Evolutionary conservation across 2,329 filamentous ascomycete species (phyloP).

Genomic region (Ambrosiella beaveri): DNA sequence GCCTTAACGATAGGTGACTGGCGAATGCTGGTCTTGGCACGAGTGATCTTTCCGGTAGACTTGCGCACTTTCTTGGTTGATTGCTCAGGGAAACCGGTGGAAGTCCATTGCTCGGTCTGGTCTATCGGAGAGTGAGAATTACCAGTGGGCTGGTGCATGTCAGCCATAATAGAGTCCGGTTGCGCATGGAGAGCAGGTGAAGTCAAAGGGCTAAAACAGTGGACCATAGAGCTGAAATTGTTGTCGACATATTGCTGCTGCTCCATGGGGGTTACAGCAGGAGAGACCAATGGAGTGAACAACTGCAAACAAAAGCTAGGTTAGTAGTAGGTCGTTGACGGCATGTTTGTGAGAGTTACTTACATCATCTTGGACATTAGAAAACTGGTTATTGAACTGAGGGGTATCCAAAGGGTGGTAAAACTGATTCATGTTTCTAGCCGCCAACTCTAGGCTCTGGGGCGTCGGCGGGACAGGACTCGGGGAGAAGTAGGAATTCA

Average conservation of each 20-base stretch:
- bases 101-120: conserved; percentile 24
- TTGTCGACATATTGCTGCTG: conserved; percentile 42
- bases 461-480: conserved; percentile 58
- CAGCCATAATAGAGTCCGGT: conserved; percentile 29
- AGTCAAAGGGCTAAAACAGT: conserved; percentile 70
- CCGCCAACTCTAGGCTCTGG: conserved; percentile 62
- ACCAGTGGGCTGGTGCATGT: conserved; percentile 28
- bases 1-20: conserved; percentile 60
- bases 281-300: conserved; percentile 69
- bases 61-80: conserved; percentile 33
- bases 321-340: background rate
- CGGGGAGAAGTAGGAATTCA: conserved; percentile 35
- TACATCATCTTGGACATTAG: conserved; percentile 47
- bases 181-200: conserved; percentile 67
- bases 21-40: conserved; percentile 35
- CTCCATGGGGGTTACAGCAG: conserved; percentile 68
- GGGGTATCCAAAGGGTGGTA: conserved; percentile 40
- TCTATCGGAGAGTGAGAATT: conserved; percentile 39
- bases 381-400: conserved; percentile 42
- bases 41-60: conserved; percentile 33
- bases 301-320: conserved; percentile 28
- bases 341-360: background rate
- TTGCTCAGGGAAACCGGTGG: background rate
- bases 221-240: conserved; percentile 45
- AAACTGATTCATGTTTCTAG: conserved; percentile 34